These are phyloP conservation scores for Rosa persica DNA, from an alignment of 306 rosid species.

Conservation along the genomic window DNA sequence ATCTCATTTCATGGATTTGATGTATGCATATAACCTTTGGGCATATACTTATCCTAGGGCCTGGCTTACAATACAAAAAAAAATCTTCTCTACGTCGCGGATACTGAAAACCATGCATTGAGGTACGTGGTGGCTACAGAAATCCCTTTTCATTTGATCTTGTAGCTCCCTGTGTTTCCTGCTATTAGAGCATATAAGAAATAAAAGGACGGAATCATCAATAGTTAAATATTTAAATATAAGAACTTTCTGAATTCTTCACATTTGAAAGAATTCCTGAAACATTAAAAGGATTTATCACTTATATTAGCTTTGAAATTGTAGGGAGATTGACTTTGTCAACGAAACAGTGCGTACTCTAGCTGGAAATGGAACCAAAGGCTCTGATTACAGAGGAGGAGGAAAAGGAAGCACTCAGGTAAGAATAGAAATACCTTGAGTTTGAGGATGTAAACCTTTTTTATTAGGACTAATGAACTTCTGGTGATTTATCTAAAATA, in stretches of 20 bases:
- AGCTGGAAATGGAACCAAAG: conserved; percentile 97
- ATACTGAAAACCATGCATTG: conserved; percentile 95
- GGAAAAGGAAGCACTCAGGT: conserved; percentile 77
- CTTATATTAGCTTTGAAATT: conserved; percentile 1
- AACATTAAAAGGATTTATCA: background rate
- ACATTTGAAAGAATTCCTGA: background rate
- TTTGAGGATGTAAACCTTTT: conserved; percentile 12
- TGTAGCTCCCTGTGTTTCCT: background rate
- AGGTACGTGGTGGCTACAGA: conserved; percentile 53
- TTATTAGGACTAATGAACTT: background rate
- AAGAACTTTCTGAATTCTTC: background rate
- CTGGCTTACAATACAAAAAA: conserved; percentile 87
- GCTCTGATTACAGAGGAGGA: conserved; percentile 87
- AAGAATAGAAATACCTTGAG: conserved; percentile 31
- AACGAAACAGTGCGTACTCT: conserved; percentile 76
- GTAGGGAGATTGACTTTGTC: conserved; percentile 89
- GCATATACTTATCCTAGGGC: conserved; percentile 57
- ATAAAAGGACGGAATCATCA: background rate
- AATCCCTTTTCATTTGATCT: conserved; percentile 10
- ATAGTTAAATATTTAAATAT: background rate
- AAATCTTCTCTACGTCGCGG: conserved; percentile 87
- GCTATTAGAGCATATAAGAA: conserved; percentile 2
- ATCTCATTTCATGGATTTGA: conserved; percentile 17
- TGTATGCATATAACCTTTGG: conserved; percentile 16
- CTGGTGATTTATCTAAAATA: conserved; percentile 9